Conservation (phyloP, 2,329 filamentous ascomycete genomes). For the Rachicladosporium sp. region DNA sequence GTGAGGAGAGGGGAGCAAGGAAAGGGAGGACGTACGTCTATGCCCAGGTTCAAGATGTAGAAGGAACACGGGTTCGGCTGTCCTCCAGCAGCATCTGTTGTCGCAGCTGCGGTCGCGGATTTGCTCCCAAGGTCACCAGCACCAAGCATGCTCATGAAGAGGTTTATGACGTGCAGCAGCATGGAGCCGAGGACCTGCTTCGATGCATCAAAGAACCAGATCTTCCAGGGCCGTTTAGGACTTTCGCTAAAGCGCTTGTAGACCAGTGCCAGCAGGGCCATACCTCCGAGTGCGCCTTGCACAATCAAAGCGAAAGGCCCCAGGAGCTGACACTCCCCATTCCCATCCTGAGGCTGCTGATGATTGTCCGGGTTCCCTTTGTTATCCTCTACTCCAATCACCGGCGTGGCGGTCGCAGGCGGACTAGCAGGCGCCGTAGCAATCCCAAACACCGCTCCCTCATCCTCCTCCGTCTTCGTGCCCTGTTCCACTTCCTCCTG, state of each 20-base stretch:
- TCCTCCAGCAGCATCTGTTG: conserved; percentile 41
- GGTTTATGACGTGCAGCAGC: conserved; percentile 80
- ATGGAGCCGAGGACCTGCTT: conserved; percentile 95
- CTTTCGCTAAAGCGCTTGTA: conserved; percentile 88
- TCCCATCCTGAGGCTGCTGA: conserved; percentile 30
- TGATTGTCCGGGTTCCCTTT: conserved; percentile 8
- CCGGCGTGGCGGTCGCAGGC: neutral
- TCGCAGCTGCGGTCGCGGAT: conserved; percentile 22
- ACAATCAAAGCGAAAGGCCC: conserved; percentile 86
- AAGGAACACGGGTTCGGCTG: conserved; percentile 91
- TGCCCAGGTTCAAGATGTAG: conserved; percentile 84
- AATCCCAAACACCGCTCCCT: conserved; percentile 6
- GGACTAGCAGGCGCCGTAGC: conserved; percentile 15
- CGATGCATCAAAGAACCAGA: conserved; percentile 95
- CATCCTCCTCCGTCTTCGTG: neutral
- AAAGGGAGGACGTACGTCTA: conserved; percentile 60
- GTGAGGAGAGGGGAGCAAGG: neutral
- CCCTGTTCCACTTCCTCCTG: conserved; percentile 11
- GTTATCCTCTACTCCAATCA: neutral
- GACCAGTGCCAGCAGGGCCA: conserved; percentile 77
- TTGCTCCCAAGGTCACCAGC: conserved; percentile 60
- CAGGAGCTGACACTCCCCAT: conserved; percentile 64
- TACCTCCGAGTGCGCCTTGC: conserved; percentile 69
- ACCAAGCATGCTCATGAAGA: conserved; percentile 93
- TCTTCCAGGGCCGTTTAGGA: conserved; percentile 82